Base-by-base conservation (phyloP, 2,329 filamentous ascomycete genomes). In the Drechslerella dactyloides region DNA sequence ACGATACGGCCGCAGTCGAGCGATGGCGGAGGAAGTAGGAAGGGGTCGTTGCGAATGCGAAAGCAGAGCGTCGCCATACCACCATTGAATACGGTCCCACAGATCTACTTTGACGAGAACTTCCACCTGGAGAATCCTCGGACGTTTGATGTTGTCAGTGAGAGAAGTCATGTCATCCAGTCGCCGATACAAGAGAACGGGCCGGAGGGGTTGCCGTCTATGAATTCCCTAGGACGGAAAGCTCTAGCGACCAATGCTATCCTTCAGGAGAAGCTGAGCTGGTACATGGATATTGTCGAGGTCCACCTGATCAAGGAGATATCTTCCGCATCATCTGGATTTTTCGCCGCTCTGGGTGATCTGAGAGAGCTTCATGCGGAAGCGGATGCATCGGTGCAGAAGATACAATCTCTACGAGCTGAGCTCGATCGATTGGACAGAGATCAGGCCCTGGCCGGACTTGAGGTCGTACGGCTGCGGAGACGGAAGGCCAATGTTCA, bases 211-310 rank as follows among this genome's bases (percentile, higher is more conserved):
- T 48, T 65, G 30, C 54, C 65, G 10, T 52, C 58, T 17, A 51
- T 61, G n/a, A 52, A 37, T 27, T 62, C 87, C 90, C 7, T 86
- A 93, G 70, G 58, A 5, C 61, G 68, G 17, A 97, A 97, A 79
- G 90, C 91, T 0, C 83, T 99, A 27, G 93, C 93, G 6, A 97
- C 93, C 0, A 99, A 99, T 80, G 94, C 94, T 0, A 99, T 99
- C 68, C 80, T 99, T 37, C 94, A 99, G 79, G 94, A 99, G 80
- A 99, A 99, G 80, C 83, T 99, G 11, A 97, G 94, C 0, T 99
- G 94, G 94, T 99, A 99, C 79, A 96, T 99, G 92, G 94, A 99
- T 79, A 99, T 94, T 0, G 92, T 99, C 21, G 94, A 99, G 79
- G 91, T 99, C 61, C 94, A 99, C 78, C 83, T 99, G 6, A 97